These are phyloP conservation scores for Fusarium oxysporum DNA, from an alignment of 2,329 filamentous ascomycete genomes.

Conservation along the genomic window DNA sequence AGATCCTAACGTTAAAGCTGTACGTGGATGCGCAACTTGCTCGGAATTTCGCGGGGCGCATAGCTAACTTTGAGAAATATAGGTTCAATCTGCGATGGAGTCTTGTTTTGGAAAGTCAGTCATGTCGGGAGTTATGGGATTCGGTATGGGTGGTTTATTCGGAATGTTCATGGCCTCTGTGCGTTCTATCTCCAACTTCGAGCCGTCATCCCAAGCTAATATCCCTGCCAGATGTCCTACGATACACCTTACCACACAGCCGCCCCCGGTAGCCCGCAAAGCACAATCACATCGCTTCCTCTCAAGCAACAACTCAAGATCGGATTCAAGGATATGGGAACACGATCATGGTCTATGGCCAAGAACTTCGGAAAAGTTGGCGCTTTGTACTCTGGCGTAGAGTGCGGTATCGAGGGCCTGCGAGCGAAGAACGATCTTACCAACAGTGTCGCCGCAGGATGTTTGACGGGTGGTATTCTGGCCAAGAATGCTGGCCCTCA, in stretches of 20 bases:
- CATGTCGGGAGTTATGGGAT: slow-evolving; percentile 92
- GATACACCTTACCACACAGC: slow-evolving; percentile 83
- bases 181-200: slow-evolving; percentile 53
- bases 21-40: slow-evolving; percentile 45
- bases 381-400: slow-evolving; percentile 89
- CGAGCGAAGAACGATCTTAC: slow-evolving; percentile 93
- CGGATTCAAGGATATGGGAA: slow-evolving; percentile 96
- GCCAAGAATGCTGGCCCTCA: slow-evolving; percentile 90
- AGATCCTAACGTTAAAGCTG: slow-evolving; percentile 65
- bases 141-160: slow-evolving; percentile 92
- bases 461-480: slow-evolving; percentile 89
- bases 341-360: slow-evolving; percentile 82
- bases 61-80: slow-evolving; percentile 8
- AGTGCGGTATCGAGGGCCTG: slow-evolving; percentile 94
- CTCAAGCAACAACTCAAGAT: slow-evolving; percentile 83
- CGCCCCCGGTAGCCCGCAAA: slow-evolving; percentile 53
- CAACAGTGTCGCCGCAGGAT: slow-evolving; percentile 90
- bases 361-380: slow-evolving; percentile 97
- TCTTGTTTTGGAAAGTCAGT: slow-evolving; percentile 90
- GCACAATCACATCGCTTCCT: slow-evolving; percentile 72
- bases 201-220: slow-evolving; percentile 25
- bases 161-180: slow-evolving; percentile 98
- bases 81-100: slow-evolving; percentile 91
- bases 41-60: neutral
- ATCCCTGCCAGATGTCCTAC: slow-evolving; percentile 84